phyloP scores from a whole-genome alignment of 768 basidiomycete genomes.

The Filobasidium floriforme region DNA sequence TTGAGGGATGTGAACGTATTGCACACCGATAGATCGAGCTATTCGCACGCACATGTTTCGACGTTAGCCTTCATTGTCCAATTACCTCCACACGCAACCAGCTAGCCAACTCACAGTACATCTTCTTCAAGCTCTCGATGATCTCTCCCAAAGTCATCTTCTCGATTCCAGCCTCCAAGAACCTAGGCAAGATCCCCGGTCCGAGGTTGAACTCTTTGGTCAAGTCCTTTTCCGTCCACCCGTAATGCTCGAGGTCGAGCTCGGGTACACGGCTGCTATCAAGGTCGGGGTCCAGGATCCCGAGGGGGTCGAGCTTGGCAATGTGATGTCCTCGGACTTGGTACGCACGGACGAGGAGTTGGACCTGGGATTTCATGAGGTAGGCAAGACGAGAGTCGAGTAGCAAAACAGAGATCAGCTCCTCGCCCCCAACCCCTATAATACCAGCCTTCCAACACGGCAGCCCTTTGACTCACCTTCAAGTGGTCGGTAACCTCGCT shows the following conservation, averaged over 20 bases:
- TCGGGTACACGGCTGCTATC: constrained; percentile 72
- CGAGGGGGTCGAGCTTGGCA: constrained; percentile 90
- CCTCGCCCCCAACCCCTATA: too few species aligned
- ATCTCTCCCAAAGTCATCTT: constrained; percentile 87
- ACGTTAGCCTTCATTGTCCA: not conserved
- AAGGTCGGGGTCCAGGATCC: constrained; percentile 83
- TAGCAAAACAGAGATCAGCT: not conserved
- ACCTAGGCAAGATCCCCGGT: constrained; percentile 92
- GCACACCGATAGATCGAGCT: constrained; percentile 41
- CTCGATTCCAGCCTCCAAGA: constrained; percentile 74
- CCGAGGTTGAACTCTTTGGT: constrained; percentile 91
- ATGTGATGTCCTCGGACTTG: constrained; percentile 98
- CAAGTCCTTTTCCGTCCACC: constrained; percentile 87
- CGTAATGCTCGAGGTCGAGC: constrained; percentile 86
- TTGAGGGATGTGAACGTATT: constrained; percentile 76
- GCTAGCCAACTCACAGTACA: constrained; percentile 77
- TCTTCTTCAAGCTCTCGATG: constrained; percentile 77
- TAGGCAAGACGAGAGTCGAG: not conserved
- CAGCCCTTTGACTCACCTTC: constrained; percentile 55
- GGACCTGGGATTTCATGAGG: constrained; percentile 55
- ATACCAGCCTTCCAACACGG: not conserved
- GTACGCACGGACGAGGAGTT: constrained; percentile 95
- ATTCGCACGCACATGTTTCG: constrained; percentile 33
- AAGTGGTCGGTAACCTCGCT: constrained; percentile 80
- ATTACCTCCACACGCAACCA: not conserved